Base-by-base conservation (phyloP, 2,329 filamentous ascomycete species). In the Chrysosporium queenslandicum region DNA sequence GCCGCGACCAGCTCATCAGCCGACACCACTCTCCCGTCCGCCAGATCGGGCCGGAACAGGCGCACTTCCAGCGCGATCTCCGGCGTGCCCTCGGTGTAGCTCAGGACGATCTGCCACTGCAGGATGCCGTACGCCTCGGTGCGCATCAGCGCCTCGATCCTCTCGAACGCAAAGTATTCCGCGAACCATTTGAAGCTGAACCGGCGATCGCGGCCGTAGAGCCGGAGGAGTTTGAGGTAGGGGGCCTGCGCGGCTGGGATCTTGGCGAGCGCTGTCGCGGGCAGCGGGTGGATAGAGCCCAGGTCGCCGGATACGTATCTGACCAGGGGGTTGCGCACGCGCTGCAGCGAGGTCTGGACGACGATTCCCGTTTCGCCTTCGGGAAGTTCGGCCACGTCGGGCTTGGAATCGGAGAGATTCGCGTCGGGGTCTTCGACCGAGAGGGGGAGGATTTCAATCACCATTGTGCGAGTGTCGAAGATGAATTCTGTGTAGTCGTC, bases 291-390 rank as follows among this genome's bases (percentile, higher is more conserved):
- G 0, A 75, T 36, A 0, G 71, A 73, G 0, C 67, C 70, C 0
- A 74, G 20, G 25, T 75, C 73, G 0, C 72, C 71, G 0, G 67
- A 71, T 2, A 71, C 53, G 48, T 74, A 75, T 25, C 73, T 68
- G 0, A 75, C 61, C 0, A 75, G 58, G 0, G 73, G 73, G 9
- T 76, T 70, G 0, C 71, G 66, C 1, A 73, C 56, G 0, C 71
- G 66, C 20, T 67, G 63, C 0, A 75, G 61, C 0, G 68, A 72
- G 0, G 72, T 75, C 39, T 73, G 69, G 1, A 69, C 67, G 14
- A 75, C 59, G 1, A 70, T 55, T 0, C 72, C 72, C 0, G 56
- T 55, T 34, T 71, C 59, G 0, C 68, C 71, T 0, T 67, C 60
- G 0, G 63, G 59, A 0, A 52, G n/a, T 14, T 46, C 32, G 16